phyloP scores from a whole-genome alignment of 2,329 filamentous ascomycete genomes.

The Ophiocordyceps robertsii region DNA sequence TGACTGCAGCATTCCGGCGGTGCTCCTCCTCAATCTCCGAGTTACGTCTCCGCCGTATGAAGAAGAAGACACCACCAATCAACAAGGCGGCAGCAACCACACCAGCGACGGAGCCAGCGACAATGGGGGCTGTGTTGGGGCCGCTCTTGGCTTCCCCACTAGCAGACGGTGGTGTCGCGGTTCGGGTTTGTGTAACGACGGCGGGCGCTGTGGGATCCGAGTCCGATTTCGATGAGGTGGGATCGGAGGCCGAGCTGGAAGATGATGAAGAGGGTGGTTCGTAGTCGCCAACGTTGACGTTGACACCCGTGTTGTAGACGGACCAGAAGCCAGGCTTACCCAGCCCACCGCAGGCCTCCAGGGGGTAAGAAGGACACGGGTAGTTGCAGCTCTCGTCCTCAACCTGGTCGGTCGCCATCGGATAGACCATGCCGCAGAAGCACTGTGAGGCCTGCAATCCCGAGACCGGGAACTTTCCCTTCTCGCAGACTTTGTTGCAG shows the following conservation, averaged over 20 bases:
- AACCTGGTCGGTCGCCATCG: slow-evolving; percentile 39
- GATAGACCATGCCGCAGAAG: slow-evolving; percentile 60
- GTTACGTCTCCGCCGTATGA: slow-evolving; percentile 62
- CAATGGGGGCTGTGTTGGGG: slow-evolving; percentile 71
- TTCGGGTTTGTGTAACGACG: slow-evolving; percentile 5
- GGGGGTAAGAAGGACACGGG: slow-evolving; percentile 48
- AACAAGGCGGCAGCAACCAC: slow-evolving; percentile 56
- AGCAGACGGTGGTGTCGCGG: slow-evolving; percentile 7
- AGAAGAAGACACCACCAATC: slow-evolving; percentile 58
- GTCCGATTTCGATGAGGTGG: neutral
- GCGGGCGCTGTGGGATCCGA: slow-evolving; percentile 8
- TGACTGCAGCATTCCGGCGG: slow-evolving; percentile 66
- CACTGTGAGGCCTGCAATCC: slow-evolving; percentile 52
- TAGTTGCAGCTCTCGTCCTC: slow-evolving; percentile 48
- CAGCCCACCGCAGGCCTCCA: slow-evolving; percentile 44
- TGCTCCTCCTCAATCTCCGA: slow-evolving; percentile 73
- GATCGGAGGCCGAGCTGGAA: slow-evolving; percentile 11
- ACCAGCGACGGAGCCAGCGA: slow-evolving; percentile 76
- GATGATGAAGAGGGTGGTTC: slow-evolving; percentile 7
- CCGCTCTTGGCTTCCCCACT: slow-evolving; percentile 17
- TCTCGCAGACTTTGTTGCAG: slow-evolving; percentile 27
- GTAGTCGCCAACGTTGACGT: slow-evolving; percentile 20
- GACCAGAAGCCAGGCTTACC: slow-evolving; percentile 19
- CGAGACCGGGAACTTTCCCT: slow-evolving; percentile 39
- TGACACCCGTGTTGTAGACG: slow-evolving; percentile 36